Conservation (phyloP, 352 stramenopile genomes). For the Pythium phragmiticola region DNA sequence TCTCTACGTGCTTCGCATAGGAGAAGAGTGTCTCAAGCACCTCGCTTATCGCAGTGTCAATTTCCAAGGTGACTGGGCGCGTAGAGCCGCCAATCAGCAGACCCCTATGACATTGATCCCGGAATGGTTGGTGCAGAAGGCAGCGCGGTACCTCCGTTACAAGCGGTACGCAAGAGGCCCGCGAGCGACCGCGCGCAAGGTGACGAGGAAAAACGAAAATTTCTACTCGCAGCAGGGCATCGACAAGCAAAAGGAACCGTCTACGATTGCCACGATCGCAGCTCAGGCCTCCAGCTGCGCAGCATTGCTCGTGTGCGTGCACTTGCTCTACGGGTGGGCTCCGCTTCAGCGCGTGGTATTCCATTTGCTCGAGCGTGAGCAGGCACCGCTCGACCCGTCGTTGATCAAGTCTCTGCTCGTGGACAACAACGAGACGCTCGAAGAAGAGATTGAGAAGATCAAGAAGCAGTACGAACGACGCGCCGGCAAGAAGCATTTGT, state of each 20-base stretch:
- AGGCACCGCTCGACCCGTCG: conserved; percentile 29
- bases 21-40: conserved; percentile 80
- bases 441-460: conserved; percentile 75
- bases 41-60: conserved; percentile 80
- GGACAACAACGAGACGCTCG: conserved; percentile 42
- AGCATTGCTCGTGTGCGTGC: conserved; percentile 72
- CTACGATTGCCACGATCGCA: conserved; percentile 68
- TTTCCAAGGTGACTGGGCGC: conserved; percentile 68
- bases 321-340: conserved; percentile 75
- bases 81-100: conserved; percentile 43
- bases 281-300: conserved; percentile 77
- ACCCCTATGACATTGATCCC: conserved; percentile 32
- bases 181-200: conserved; percentile 49
- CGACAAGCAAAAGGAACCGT: conserved; percentile 56
- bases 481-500: conserved; percentile 54
- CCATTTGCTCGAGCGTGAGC: conserved; percentile 48
- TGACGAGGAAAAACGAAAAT: conserved; percentile 62
- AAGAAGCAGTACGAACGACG: conserved; percentile 75
- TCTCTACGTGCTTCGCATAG: conserved; percentile 75
- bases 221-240: conserved; percentile 79
- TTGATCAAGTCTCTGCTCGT: conserved; percentile 46
- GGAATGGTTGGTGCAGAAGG: conserved; percentile 71
- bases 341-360: conserved; percentile 67
- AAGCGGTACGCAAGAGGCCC: conserved; percentile 81
- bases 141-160: conserved; percentile 79